A percentile compares a stretch with the other conserved stretches of the same genome.
Conservation (phyloP, 306 rosid species). For the Medicago ruthenica region DNA sequence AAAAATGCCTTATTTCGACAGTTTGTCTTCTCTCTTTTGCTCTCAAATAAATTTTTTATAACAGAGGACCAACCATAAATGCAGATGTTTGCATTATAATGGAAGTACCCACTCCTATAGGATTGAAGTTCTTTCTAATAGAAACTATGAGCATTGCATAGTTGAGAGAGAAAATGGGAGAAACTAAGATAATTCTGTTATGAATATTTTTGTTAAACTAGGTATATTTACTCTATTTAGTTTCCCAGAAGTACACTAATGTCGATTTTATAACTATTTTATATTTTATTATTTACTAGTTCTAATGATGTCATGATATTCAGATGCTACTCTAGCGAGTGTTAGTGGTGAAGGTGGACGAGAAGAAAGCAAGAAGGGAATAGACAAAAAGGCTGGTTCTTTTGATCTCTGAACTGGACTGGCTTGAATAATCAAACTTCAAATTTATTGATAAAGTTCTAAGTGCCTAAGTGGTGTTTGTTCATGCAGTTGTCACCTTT, state of each 20-base stretch:
- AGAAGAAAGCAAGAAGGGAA: constrained; percentile 60
- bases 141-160: no score
- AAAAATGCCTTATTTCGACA: not conserved
- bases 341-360: constrained; percentile 54
- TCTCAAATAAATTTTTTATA: not conserved
- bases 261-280: not conserved
- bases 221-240: no score
- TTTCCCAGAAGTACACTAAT: not conserved
- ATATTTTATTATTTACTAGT: constrained; percentile 21
- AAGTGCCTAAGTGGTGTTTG: constrained; percentile 42
- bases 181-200: no score
- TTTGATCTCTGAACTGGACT: constrained; percentile 7
- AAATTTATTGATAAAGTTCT: constrained; percentile 26
- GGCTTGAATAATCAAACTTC: constrained; percentile 10
- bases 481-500: constrained; percentile 78
- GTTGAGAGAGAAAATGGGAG: no score
- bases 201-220: no score
- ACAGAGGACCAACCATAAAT: not conserved
- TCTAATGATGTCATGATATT: constrained; percentile 37
- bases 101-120: not conserved
- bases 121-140: not conserved
- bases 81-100: not conserved
- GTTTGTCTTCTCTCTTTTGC: not conserved
- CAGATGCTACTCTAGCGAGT: constrained; percentile 52
- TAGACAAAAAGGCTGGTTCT: constrained; percentile 65